Evolutionary conservation across 805 yeast species (phyloP).

Genomic region (Kuraishia ogatae): DNA sequence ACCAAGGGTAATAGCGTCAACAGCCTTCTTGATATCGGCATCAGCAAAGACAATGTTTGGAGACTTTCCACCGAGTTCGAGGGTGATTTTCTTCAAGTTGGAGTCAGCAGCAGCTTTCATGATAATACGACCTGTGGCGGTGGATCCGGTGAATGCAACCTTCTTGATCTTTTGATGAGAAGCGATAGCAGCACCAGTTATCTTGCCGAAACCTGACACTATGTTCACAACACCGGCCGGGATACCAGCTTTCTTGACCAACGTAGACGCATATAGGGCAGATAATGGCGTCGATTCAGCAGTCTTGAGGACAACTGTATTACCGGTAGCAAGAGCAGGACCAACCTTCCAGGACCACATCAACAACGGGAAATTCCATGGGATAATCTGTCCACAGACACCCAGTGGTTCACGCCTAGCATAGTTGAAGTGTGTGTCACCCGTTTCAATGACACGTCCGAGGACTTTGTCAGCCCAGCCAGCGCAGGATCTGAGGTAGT

Average conservation of each 20-base stretch:
- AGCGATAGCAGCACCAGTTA: constrained; percentile 51
- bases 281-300: constrained; percentile 62
- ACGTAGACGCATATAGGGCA: constrained; percentile 46
- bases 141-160: constrained; percentile 64
- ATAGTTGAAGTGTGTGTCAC: constrained; percentile 49
- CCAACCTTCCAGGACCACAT: constrained; percentile 65
- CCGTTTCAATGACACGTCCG: constrained; percentile 58
- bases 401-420: constrained; percentile 60
- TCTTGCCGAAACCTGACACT: constrained; percentile 53
- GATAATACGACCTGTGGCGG: constrained; percentile 68
- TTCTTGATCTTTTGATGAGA: constrained; percentile 50
- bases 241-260: constrained; percentile 49
- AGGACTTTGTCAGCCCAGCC: constrained; percentile 68
- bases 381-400: constrained; percentile 64
- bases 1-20: constrained; percentile 68
- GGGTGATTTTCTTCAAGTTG: constrained; percentile 81
- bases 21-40: constrained; percentile 70
- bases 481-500: constrained; percentile 55
- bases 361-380: constrained; percentile 67
- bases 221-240: constrained; percentile 60
- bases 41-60: constrained; percentile 86
- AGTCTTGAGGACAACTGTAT: constrained; percentile 53
- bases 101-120: constrained; percentile 75
- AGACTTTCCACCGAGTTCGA: constrained; percentile 96
- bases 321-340: constrained; percentile 62